Conservation (phyloP, 306 rosid species). For the Senna siamea region DNA sequence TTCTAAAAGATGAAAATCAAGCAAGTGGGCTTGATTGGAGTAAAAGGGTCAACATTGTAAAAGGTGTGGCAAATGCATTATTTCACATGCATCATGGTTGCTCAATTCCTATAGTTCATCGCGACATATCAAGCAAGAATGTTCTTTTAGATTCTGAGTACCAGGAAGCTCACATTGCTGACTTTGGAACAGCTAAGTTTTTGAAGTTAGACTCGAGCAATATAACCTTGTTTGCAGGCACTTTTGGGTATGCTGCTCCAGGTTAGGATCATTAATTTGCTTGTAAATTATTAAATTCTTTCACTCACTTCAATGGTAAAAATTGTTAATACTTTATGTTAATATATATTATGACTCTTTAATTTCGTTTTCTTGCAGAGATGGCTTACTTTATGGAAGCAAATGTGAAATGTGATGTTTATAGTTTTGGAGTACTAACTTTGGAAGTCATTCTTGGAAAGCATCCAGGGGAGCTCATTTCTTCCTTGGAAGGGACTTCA, state of each 20-base stretch:
- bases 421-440: too few relatives aligned
- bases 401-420: not conserved
- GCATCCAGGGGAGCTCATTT: not conserved
- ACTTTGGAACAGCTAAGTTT: conserved; percentile 33
- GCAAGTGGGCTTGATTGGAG: not conserved
- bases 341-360: too few relatives aligned
- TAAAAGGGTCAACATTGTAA: not conserved
- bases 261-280: not conserved
- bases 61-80: not conserved
- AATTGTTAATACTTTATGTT: too few relatives aligned
- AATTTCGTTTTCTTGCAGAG: too few relatives aligned
- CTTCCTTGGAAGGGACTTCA: not conserved
- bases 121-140: conserved; percentile 27
- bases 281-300: too few relatives aligned
- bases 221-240: conserved; percentile 24
- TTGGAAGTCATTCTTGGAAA: not conserved
- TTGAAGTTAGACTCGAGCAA: conserved; percentile 25
- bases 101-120: conserved; percentile 26
- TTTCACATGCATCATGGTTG: not conserved
- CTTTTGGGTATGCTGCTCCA: conserved; percentile 40
- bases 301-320: too few relatives aligned
- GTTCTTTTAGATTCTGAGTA: conserved; percentile 30
- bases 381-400: not conserved
- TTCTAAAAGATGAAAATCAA: not conserved
- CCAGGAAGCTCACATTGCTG: conserved; percentile 24